Evolutionary conservation across 768 basidiomycete genomes (phyloP), one percentile per base, ranked within the genome.

Genomic region (Tricholoma terreum): DNA sequence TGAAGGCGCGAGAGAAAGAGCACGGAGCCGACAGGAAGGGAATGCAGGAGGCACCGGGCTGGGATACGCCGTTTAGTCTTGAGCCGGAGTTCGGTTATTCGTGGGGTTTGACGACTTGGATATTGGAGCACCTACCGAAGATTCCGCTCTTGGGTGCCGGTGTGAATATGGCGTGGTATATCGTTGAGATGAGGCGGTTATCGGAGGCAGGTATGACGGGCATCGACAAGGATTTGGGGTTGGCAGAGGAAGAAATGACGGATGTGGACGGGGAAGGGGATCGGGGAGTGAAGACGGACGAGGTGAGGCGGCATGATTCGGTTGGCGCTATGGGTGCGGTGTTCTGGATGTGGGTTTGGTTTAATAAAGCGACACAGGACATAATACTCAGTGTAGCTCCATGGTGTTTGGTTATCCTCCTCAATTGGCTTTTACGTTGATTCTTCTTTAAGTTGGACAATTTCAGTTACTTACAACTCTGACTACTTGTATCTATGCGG

Each of bases 71-170:
- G 1, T 84, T 84, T 52, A 64, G 67, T 10, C 58, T 55, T 1
- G 77, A 76, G 61, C 84, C 82, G 30, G 64, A 64, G 22, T 56
- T 72, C 8, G 59, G 62, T 12, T 56, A 55, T 19, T 67, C 63
- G 12, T 30, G 33, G 6, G 54, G 58, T 35, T 67, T 65, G 65
- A 66, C 58, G 1, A 59, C 30, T 6, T 67, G 65, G 64, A 22
- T 77, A 4, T 72, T 69, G 64, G 51, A 48, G 12, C 64, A 69
- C 35, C 54, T 85, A 4, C 74, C 78, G 2, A 72, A 77, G 14
- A 77, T 90, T 22, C 77, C 77, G 35, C 69, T 94, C 5, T 66
- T 92, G 12, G 90, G 91, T 0, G 89, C 86, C 1, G 82, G 87
- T 0, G 68, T 79, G 8, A 72, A 69, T 17, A 74, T 84, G 69